A percentile compares a stretch with the other conserved stretches of the same genome.
These are phyloP conservation scores for Pseudogymnoascus sp. DNA, from an alignment of 2,329 filamentous ascomycete genomes.

Conservation along the genomic window DNA sequence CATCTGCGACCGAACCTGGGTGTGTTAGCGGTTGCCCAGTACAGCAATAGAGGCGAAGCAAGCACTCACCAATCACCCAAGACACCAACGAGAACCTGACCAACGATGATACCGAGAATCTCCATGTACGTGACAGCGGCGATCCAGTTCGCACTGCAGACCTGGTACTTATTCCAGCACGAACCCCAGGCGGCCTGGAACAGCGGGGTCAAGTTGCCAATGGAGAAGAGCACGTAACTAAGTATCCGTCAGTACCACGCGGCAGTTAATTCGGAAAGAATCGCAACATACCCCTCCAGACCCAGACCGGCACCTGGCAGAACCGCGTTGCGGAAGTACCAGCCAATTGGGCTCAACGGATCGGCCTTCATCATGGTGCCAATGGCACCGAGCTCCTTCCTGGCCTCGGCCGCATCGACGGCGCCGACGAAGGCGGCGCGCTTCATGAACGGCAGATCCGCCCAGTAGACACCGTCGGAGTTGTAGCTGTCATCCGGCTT, in stretches of 20 bases:
- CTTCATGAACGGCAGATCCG: slow-evolving; percentile 65
- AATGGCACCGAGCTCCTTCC: slow-evolving; percentile 56
- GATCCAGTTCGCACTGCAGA: slow-evolving; percentile 73
- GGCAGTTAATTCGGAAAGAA: neutral
- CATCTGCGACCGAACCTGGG: slow-evolving; percentile 80
- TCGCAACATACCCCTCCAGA: slow-evolving; percentile 59
- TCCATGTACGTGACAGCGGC: slow-evolving; percentile 83
- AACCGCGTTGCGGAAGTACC: slow-evolving; percentile 85
- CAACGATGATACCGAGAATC: slow-evolving; percentile 89
- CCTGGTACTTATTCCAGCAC: slow-evolving; percentile 62
- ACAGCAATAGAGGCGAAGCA: neutral
- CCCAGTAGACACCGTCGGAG: slow-evolving; percentile 81
- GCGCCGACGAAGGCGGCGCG: slow-evolving; percentile 66
- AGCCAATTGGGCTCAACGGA: slow-evolving; percentile 71
- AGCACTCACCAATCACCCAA: slow-evolving; percentile 54
- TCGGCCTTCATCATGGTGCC: slow-evolving; percentile 79
- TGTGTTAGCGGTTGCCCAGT: neutral
- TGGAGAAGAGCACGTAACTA: slow-evolving; percentile 91
- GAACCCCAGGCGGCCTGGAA: slow-evolving; percentile 65
- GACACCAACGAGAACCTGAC: slow-evolving; percentile 80
- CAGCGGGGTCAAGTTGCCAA: slow-evolving; percentile 81
- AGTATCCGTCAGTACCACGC: neutral
- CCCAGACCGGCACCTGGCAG: slow-evolving; percentile 87
- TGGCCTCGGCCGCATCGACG: slow-evolving; percentile 63
- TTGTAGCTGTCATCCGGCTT: slow-evolving; percentile 86